A percentile compares a stretch with the other conserved stretches of the same genome.
These are phyloP conservation scores for Vanderwaltozyma tropicalis DNA, from an alignment of 805 yeast genomes.

Conservation along the genomic window DNA sequence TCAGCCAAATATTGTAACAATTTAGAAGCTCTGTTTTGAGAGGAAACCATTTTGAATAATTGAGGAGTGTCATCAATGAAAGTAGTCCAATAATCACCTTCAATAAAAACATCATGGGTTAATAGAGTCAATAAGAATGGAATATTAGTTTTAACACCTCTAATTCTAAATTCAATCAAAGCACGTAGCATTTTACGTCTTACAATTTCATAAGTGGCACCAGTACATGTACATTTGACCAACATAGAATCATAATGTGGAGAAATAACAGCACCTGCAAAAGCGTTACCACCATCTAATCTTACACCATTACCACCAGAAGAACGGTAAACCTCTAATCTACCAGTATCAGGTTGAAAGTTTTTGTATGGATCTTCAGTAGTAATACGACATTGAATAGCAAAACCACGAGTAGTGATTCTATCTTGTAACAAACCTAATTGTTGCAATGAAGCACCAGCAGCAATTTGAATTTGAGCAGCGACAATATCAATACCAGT, in stretches of 20 bases:
- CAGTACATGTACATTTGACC: slow-evolving; percentile 94
- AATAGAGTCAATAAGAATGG: slow-evolving; percentile 85
- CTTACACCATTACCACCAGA: slow-evolving; percentile 99
- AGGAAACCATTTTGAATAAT: slow-evolving; percentile 82
- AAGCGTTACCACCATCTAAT: slow-evolving; percentile 95
- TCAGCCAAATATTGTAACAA: slow-evolving; percentile 82
- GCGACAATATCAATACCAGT: slow-evolving; percentile 96
- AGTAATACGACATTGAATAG: slow-evolving; percentile 96
- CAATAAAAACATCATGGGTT: slow-evolving; percentile 75
- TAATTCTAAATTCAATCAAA: slow-evolving; percentile 88
- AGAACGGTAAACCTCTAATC: slow-evolving; percentile 91
- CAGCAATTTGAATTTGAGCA: slow-evolving; percentile 97
- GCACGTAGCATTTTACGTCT: slow-evolving; percentile 96
- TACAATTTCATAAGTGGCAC: slow-evolving; percentile 89
- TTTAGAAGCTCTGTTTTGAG: slow-evolving; percentile 94
- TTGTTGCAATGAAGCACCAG: slow-evolving; percentile 87
- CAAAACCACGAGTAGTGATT: slow-evolving; percentile 94
- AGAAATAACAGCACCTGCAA: slow-evolving; percentile 88
- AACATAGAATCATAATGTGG: slow-evolving; percentile 97
- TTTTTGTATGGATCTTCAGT: slow-evolving; percentile 93
- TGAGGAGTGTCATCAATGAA: slow-evolving; percentile 95
- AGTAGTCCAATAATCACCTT: slow-evolving; percentile 94
- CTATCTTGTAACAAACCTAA: slow-evolving; percentile 86
- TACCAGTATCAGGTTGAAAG: slow-evolving; percentile 96
- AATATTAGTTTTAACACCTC: slow-evolving; percentile 97